Conservation (phyloP, 176 grass and related monocot genomes). For the Juncus effusus region DNA sequence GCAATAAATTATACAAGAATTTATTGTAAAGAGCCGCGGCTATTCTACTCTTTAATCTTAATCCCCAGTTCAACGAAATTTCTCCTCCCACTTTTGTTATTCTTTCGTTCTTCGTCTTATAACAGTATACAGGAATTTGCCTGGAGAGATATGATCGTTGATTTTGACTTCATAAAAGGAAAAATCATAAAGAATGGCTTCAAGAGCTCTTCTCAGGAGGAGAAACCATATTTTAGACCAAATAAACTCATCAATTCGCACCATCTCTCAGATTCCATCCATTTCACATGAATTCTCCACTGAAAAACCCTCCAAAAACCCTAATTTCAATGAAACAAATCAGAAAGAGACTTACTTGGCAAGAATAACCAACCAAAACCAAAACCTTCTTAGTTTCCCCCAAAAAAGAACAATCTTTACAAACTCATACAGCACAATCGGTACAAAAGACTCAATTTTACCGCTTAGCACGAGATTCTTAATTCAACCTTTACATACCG, state of each 20-base stretch:
- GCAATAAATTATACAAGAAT: too few species aligned
- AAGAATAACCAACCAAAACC: slow-evolving; percentile 24
- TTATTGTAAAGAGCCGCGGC: too few species aligned
- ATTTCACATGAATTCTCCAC: slow-evolving; percentile 43
- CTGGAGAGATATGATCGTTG: slow-evolving; percentile 38
- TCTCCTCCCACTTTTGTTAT: too few species aligned
- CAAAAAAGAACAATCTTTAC: slow-evolving; percentile 26
- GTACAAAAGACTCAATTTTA: slow-evolving; percentile 30
- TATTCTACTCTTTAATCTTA: too few species aligned
- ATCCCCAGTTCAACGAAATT: too few species aligned
- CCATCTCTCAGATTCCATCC: slow-evolving; percentile 32
- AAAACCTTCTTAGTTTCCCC: slow-evolving; percentile 4
- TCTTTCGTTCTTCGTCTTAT: too few species aligned
- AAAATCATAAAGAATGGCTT: slow-evolving; percentile 61
- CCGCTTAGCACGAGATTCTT: slow-evolving; percentile 58
- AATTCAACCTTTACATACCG: slow-evolving; percentile 34
- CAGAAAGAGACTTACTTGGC: slow-evolving; percentile 27
- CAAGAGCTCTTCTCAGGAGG: slow-evolving; percentile 56
- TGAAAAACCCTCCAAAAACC: slow-evolving; percentile 34
- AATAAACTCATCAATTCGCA: slow-evolving; percentile 23
- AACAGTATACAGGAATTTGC: slow-evolving; percentile 41
- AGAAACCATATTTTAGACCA: slow-evolving; percentile 47
- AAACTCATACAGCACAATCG: slow-evolving; percentile 26
- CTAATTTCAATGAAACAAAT: slow-evolving; percentile 16
- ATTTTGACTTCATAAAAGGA: slow-evolving; percentile 42